A percentile compares a stretch with the other conserved stretches of the same genome.
Conservation (phyloP, 768 basidiomycete species). For the Steccherinum ochraceum region DNA sequence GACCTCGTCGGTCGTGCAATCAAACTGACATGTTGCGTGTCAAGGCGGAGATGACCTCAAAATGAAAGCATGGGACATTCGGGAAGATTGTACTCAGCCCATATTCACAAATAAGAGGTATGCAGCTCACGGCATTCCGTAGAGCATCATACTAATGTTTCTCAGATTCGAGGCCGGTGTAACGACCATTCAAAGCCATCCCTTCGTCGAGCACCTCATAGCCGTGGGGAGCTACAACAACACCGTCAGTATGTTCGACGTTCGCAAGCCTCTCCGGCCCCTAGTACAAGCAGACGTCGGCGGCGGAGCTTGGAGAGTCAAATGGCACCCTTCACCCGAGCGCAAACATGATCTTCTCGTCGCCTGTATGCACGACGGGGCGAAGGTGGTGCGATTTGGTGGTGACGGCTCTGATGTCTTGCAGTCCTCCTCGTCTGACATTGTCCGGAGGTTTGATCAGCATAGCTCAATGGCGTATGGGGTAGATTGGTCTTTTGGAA, state of each 20-base stretch:
- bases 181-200: constrained; percentile 84
- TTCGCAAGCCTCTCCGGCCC: constrained; percentile 55
- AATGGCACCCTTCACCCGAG: constrained; percentile 81
- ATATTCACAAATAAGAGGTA: constrained; percentile 57
- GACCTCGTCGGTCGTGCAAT: background rate
- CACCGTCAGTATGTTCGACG: constrained; percentile 77
- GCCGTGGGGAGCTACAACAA: constrained; percentile 94
- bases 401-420: constrained; percentile 3
- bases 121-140: background rate
- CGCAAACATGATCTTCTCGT: constrained; percentile 74
- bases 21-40: background rate
- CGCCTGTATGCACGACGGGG: constrained; percentile 98
- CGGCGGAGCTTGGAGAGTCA: constrained; percentile 93
- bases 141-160: background rate
- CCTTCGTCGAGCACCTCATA: constrained; percentile 69
- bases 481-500: constrained; percentile 73
- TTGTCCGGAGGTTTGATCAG: constrained; percentile 57
- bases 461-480: constrained; percentile 90
- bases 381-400: constrained; percentile 68
- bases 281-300: constrained; percentile 62
- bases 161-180: constrained; percentile 87
- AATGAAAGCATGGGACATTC: constrained; percentile 87
- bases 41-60: constrained; percentile 90
- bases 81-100: constrained; percentile 54
- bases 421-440: constrained; percentile 22